Evolutionary conservation across 1,284 basidiomycete genomes (phyloP).

Genomic region (Puccinia triticina): DNA sequence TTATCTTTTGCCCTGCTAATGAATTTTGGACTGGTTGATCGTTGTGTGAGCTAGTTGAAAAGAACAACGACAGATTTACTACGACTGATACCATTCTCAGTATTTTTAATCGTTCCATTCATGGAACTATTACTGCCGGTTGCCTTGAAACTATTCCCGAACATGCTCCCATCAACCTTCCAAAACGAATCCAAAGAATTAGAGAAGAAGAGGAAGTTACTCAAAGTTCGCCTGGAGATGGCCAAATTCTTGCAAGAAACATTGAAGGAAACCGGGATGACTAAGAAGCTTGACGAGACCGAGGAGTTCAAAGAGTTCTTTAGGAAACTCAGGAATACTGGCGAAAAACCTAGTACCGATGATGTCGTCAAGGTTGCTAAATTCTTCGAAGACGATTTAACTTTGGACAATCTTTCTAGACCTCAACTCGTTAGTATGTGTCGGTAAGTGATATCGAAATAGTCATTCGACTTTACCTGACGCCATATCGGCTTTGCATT

Average conservation of each 20-base stretch:
- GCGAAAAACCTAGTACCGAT: constrained; percentile 82
- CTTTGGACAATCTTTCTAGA: constrained; percentile 93
- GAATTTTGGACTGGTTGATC: background rate
- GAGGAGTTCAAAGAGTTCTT: constrained; percentile 99
- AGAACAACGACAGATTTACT: constrained; percentile 91
- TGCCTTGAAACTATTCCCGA: constrained; percentile 95
- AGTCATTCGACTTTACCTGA: too few relatives aligned
- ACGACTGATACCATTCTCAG: constrained; percentile 89
- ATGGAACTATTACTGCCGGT: constrained; percentile 98
- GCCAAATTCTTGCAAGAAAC: constrained; percentile 99
- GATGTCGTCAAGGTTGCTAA: constrained; percentile 94
- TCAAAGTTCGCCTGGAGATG: constrained; percentile 95
- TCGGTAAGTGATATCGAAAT: constrained; percentile 61
- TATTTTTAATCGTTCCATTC: constrained; percentile 94
- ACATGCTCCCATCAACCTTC: constrained; percentile 97
- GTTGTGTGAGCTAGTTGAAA: constrained; percentile 68
- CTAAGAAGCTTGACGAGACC: constrained; percentile 82
- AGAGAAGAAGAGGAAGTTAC: constrained; percentile 94
- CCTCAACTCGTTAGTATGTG: constrained; percentile 97
- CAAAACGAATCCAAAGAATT: constrained; percentile 84
- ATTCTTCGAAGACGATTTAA: constrained; percentile 95
- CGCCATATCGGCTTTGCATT: background rate
- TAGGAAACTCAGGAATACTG: constrained; percentile 91
- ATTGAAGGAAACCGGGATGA: constrained; percentile 83
- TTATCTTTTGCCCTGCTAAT: background rate